Base-by-base conservation (phyloP, 192 early-diverging fungal genomes). In the Funneliformis geosporum region DNA sequence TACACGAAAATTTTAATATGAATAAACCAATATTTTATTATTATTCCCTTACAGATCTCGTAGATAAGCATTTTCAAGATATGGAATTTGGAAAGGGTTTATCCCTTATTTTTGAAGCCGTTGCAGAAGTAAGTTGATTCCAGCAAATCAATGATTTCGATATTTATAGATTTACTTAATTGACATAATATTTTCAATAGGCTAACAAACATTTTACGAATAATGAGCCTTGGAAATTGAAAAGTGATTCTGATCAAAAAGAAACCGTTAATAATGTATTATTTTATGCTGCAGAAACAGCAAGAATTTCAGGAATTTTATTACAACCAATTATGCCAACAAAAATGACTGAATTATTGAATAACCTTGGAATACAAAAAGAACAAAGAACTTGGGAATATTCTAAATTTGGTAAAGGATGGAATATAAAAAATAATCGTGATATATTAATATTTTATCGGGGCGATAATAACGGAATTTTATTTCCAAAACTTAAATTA, bases 291-390 rank as follows among this genome's bases (percentile, higher is more conserved):
- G 83, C 93, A 50, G 96, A 97, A 82, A 86, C 94, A 0, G 88
- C 90, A 39, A 89, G 96, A 11, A 67, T 95, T 33, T 86, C 92
- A 4, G 92, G 86, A 16, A 85, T 97, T 40, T 80, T 96, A 50
- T 83, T 98, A 62, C 92, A 93, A 80, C 94, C 95, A 8, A 88
- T 97, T 23, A 95, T 98, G 91, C 97, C 97, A 9, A 82, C 83
- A 2, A 97, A 95, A 81, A 86, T 91, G 60, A 77, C 75, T 1
- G 75, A 79, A 60, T 82, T 99, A 60, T 82, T 99, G 75, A 87
- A 93, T 73, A 84, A 85, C 21, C 75, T 98, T 11, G 87, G 84
- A 7, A 86, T 97, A 8, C 66, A 82, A 7, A 68, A 21, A 18
- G 80, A 82, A 5, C 88, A 94, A 69, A 89, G 95, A 18, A 75